These are phyloP conservation scores for Coprinellus micaceus DNA, from an alignment of 768 basidiomycete species.

Conservation along the genomic window DNA sequence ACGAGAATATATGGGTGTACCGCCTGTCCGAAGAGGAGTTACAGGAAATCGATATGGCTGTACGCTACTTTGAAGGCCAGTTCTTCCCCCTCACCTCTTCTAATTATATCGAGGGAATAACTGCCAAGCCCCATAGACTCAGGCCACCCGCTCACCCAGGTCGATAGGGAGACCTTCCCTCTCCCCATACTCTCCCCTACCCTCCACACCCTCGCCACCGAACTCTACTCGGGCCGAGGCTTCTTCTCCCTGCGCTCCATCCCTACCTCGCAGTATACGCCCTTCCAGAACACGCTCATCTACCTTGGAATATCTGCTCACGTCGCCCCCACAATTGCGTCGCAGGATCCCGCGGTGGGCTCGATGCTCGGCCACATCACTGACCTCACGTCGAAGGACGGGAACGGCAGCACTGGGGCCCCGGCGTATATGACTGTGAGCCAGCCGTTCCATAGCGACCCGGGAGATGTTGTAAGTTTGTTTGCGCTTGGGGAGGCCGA, in stretches of 20 bases:
- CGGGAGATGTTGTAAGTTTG: conserved; percentile 41
- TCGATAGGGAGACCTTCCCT: conserved; percentile 37
- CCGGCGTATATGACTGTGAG: conserved; percentile 48
- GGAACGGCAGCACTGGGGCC: conserved; percentile 35
- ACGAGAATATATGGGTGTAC: conserved; percentile 39
- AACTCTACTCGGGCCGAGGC: conserved; percentile 42
- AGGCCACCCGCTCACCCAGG: background rate
- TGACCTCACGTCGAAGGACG: conserved; percentile 32
- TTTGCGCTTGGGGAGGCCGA: conserved; percentile 39
- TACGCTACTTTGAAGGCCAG: conserved; percentile 17
- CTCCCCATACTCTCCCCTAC: conserved; percentile 37
- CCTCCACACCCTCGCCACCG: conserved; percentile 33
- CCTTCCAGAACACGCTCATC: conserved; percentile 37
- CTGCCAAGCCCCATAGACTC: background rate
- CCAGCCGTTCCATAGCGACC: conserved; percentile 49
- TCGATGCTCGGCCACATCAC: conserved; percentile 46
- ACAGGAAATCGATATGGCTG: conserved; percentile 34
- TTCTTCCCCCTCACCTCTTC: background rate
- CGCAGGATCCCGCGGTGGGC: conserved; percentile 21
- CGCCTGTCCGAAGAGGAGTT: conserved; percentile 28
- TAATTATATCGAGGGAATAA: background rate
- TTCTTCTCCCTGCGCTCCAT: conserved; percentile 49
- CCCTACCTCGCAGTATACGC: conserved; percentile 39
- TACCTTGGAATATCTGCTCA: conserved; percentile 36
- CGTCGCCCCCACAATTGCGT: conserved; percentile 14